Conservation (phyloP, 352 stramenopile species). For the Stramenopiles sp. region DNA sequence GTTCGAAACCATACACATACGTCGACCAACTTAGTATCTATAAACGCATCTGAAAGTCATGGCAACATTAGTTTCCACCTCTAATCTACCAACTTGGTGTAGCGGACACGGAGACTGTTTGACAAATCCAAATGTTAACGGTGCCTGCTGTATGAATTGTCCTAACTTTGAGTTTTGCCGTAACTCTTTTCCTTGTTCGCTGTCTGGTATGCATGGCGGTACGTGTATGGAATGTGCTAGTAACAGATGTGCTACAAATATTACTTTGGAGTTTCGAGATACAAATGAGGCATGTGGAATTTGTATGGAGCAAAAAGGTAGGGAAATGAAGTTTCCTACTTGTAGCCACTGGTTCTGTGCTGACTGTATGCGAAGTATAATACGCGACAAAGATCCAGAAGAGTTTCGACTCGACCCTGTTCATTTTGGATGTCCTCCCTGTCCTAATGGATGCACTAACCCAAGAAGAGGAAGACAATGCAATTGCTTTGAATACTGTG, state of each 20-base stretch:
- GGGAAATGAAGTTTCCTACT: background rate
- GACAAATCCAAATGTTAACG: background rate
- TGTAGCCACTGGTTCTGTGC: background rate
- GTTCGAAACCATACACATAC: too few species aligned
- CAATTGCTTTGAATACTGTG: background rate
- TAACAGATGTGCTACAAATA: background rate
- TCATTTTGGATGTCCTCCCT: background rate
- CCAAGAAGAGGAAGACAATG: background rate
- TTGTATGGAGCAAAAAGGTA: background rate
- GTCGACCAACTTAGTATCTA: too few species aligned
- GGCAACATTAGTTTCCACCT: background rate
- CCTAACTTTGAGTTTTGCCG: background rate
- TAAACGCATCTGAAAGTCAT: too few species aligned
- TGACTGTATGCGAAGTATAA: background rate
- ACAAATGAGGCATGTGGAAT: background rate
- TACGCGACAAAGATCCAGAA: background rate
- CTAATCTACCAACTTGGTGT: background rate
- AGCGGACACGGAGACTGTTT: background rate
- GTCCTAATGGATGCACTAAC: background rate
- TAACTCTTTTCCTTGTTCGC: background rate
- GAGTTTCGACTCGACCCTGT: background rate
- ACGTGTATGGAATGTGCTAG: background rate
- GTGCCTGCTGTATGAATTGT: background rate
- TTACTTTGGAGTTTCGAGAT: background rate
- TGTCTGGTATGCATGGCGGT: background rate